These are phyloP conservation scores for Vanderwaltozyma polyspora DNA, from an alignment of 805 yeast species.

Conservation along the genomic window DNA sequence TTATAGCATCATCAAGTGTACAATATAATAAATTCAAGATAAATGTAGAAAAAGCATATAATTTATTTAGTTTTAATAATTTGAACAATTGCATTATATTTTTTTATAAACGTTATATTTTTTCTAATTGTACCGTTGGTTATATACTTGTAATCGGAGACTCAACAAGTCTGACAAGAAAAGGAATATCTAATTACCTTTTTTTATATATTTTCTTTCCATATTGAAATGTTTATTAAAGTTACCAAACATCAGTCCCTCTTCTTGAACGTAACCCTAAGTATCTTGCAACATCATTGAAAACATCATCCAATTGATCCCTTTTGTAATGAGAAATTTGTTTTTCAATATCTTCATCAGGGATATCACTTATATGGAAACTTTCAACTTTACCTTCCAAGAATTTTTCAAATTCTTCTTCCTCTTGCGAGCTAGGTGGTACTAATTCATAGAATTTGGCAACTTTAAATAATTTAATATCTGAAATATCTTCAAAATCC, in stretches of 20 bases:
- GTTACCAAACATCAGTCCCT: conserved; percentile 40
- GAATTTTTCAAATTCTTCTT: conserved; percentile 39
- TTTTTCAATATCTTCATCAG: conserved; percentile 21
- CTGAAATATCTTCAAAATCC: conserved; percentile 39
- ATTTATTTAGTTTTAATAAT: no score
- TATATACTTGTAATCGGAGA: no score
- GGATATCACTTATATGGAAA: conserved; percentile 28
- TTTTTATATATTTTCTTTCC: no score
- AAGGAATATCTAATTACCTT: no score
- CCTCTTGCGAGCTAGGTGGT: conserved; percentile 50
- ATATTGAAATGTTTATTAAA: no score
- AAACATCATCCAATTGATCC: conserved; percentile 43
- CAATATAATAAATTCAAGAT: no score
- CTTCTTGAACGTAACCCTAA: conserved; percentile 52
- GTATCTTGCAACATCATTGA: conserved; percentile 55
- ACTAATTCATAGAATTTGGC: conserved; percentile 68
- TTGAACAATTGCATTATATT: no score
- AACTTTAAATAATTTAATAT: conserved; percentile 39
- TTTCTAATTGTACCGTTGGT: no score
- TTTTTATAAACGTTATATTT: no score
- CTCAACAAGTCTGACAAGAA: no score
- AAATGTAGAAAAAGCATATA: no score
- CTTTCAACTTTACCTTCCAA: conserved; percentile 39
- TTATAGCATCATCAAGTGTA: no score
- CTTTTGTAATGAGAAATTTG: conserved; percentile 28